phyloP scores from a whole-genome alignment of 768 basidiomycete genomes.

The Bullera alba region DNA sequence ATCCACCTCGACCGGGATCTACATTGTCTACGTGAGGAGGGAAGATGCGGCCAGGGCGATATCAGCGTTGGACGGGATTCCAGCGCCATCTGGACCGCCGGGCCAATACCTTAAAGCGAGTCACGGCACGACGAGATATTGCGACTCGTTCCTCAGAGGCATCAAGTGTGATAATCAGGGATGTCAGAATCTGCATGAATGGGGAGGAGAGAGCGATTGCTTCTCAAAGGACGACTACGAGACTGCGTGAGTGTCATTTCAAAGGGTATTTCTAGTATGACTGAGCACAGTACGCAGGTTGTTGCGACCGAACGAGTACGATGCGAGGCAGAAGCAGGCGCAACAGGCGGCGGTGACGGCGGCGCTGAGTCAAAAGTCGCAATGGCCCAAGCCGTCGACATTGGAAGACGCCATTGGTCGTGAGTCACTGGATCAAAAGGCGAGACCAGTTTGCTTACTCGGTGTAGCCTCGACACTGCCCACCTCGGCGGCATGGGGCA shows the following conservation, averaged over 20 bases:
- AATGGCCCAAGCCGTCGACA: slow-evolving; percentile 36
- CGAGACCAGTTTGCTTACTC: neutral
- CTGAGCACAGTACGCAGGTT: slow-evolving; percentile 13
- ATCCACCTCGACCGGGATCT: slow-evolving; percentile 58
- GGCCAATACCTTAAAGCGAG: slow-evolving; percentile 86
- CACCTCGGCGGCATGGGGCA: slow-evolving; percentile 35
- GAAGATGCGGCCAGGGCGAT: slow-evolving; percentile 94
- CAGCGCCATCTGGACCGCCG: slow-evolving; percentile 74
- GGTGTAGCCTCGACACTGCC: slow-evolving; percentile 24
- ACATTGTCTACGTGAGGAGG: slow-evolving; percentile 88
- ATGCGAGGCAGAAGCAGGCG: slow-evolving; percentile 35
- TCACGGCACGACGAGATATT: slow-evolving; percentile 95
- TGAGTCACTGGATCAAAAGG: slow-evolving; percentile 7
- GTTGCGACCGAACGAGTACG: slow-evolving; percentile 33
- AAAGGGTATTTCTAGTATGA: neutral
- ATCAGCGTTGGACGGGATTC: slow-evolving; percentile 80
- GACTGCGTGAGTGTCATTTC: slow-evolving; percentile 60
- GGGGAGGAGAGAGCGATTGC: slow-evolving; percentile 97
- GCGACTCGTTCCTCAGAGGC: slow-evolving; percentile 87
- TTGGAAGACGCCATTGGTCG: slow-evolving; percentile 25
- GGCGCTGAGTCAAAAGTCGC: slow-evolving; percentile 20
- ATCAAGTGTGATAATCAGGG: slow-evolving; percentile 67
- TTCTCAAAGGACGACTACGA: slow-evolving; percentile 95
- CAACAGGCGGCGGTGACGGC: slow-evolving; percentile 18
- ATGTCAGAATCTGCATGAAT: slow-evolving; percentile 94